phyloP scores from a whole-genome alignment of 352 stramenopile species.

The Globisporangium takayamanum region DNA sequence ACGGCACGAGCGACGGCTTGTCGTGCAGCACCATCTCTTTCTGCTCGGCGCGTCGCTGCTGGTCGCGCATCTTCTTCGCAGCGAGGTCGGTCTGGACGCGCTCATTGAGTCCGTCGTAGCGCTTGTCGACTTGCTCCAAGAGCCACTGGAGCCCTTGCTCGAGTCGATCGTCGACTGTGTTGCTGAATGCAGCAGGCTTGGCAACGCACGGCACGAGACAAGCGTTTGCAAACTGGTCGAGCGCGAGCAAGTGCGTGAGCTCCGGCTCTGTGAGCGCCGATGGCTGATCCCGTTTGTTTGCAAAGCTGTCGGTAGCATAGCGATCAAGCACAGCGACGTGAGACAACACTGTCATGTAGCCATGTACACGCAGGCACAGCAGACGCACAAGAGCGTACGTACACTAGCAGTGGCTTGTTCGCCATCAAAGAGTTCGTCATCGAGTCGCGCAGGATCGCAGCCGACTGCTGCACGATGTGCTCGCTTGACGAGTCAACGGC shows the following conservation, averaged over 20 bases:
- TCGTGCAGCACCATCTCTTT: constrained; percentile 56
- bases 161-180: constrained; percentile 52
- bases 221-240: constrained; percentile 31
- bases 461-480: constrained; percentile 35
- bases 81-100: constrained; percentile 44
- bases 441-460: constrained; percentile 36
- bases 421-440: constrained; percentile 51
- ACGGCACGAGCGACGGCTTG: constrained; percentile 13
- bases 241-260: constrained; percentile 26
- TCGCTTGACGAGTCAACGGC: constrained; percentile 65
- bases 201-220: constrained; percentile 50
- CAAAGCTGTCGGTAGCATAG: constrained; percentile 34
- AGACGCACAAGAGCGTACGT: constrained; percentile 6
- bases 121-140: constrained; percentile 50
- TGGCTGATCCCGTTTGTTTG: constrained; percentile 66
- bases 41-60: constrained; percentile 43
- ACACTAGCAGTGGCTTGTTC: constrained; percentile 70
- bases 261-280: constrained; percentile 30
- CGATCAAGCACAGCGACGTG: neutral
- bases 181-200: constrained; percentile 46
- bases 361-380: neutral
- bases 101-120: constrained; percentile 38
- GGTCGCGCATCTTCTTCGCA: constrained; percentile 52
- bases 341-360: neutral
- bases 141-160: constrained; percentile 67